A percentile compares a stretch with the other conserved stretches of the same genome.
These are phyloP conservation scores for Cicer cuneatum DNA, from an alignment of 306 rosid species.

Conservation along the genomic window DNA sequence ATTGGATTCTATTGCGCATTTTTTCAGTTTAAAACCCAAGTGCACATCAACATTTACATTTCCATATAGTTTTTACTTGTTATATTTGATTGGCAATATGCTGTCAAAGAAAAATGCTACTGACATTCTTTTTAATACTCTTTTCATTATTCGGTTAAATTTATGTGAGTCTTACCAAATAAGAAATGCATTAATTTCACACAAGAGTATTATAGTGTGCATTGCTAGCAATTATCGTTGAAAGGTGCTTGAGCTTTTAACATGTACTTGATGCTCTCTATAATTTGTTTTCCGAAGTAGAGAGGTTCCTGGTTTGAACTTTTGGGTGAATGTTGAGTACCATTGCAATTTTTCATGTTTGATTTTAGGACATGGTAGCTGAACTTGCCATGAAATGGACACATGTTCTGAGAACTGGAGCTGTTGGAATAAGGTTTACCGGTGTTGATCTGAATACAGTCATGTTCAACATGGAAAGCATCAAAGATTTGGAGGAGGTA, in stretches of 20 bases:
- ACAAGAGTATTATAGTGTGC: neutral
- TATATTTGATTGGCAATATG: neutral
- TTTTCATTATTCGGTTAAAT: neutral
- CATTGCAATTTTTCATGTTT: conserved; percentile 24
- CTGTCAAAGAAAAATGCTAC: neutral
- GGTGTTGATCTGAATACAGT: conserved; percentile 82
- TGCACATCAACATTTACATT: neutral
- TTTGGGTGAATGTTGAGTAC: conserved; percentile 17
- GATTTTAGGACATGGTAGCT: conserved; percentile 70
- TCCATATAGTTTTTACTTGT: neutral
- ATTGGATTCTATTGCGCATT: neutral
- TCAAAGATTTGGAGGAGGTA: conserved; percentile 79
- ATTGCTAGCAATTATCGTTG: conserved; percentile 9
- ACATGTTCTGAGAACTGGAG: conserved; percentile 78
- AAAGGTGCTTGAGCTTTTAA: neutral
- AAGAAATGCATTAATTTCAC: neutral
- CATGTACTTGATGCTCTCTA: conserved; percentile 8
- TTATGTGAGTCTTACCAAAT: neutral
- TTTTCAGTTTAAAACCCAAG: neutral
- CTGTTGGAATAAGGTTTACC: conserved; percentile 70
- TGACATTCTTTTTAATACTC: neutral
- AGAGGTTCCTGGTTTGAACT: conserved; percentile 27
- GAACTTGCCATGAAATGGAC: conserved; percentile 89
- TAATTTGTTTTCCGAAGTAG: conserved; percentile 28
- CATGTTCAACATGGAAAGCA: conserved; percentile 86